Base-by-base conservation (phyloP, 768 basidiomycete genomes). In the Mycena vitilis region DNA sequence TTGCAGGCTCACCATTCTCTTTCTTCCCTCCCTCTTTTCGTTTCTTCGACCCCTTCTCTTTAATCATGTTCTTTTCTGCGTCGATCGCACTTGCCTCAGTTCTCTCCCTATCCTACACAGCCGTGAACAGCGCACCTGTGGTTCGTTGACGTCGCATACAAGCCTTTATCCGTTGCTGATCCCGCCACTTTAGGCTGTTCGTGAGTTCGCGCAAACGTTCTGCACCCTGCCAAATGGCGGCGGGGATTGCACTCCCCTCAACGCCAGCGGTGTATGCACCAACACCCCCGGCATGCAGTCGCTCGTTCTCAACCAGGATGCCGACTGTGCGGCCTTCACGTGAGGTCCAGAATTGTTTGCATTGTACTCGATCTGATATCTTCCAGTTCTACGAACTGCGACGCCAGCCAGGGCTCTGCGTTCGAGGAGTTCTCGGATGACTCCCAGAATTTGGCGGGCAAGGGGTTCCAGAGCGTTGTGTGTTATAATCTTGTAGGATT, bases 231-330 rank as follows among this genome's bases (percentile, higher is more conserved):
- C 47, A 36, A 22, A 36, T 9, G 45, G 45, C 55, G 37, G 22
- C 23, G 63, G 63, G 0, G 42, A 11, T 37, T 64, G 63, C 38
- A 64, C 36, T 48, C 63, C 63, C 11, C 44, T 64, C 44, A 53
- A 52, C 13, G 47, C 37, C 40, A 34, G 13, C 5, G 30, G 30
- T 5, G 18, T 2, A 1, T 65, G 64, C 57, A 65, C 64, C 23
- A 59, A 53, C 57, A 65, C 57, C 38, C 64, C 64, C 20, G 48
- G 48, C 3, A 23, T 65, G 18, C 38, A n/a, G 22, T 65, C 64
- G 37, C 54, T 55, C 54, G 20, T 38, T 20, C 54, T 55, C 54
- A 38, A n/a, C 18, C 36, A 36, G 36, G 54, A 55, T 22, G 54
- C 54, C 36, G 36, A 55, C n/a, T 55, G 54, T n/a, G 37, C 34